A percentile compares a stretch with the other conserved stretches of the same genome.
Conservation (phyloP, 345 rosid genomes). For the rapeseed (Brassica napus) region DNA sequence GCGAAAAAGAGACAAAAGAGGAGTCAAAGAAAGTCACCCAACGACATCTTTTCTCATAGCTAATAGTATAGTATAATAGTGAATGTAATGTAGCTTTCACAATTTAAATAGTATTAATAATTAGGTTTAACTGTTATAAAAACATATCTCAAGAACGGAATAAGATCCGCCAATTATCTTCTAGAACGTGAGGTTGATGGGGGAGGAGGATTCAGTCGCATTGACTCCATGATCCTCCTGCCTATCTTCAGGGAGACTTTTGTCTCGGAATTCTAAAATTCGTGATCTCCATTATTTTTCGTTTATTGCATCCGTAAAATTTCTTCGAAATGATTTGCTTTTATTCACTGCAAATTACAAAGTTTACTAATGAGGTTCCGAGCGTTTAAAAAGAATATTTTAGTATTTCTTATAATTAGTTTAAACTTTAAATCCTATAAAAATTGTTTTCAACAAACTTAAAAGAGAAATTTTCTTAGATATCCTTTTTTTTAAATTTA, state of each 20-base stretch:
- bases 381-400: no score
- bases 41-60: slow-evolving; percentile 8
- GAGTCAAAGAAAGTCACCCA: slow-evolving; percentile 43
- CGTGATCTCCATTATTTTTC: slow-evolving; percentile 2
- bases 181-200: slow-evolving; percentile 21
- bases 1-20: slow-evolving; percentile 41
- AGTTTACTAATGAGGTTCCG: no score
- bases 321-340: background rate
- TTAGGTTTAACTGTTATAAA: slow-evolving; percentile 8
- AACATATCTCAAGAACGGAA: slow-evolving; percentile 1
- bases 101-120: background rate
- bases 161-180: slow-evolving; percentile 25
- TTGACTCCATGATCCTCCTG: slow-evolving; percentile 32
- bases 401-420: no score
- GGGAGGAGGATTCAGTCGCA: slow-evolving; percentile 20
- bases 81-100: background rate
- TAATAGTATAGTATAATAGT: slow-evolving; percentile 28
- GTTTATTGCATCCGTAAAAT: background rate
- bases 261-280: background rate
- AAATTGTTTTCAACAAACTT: no score
- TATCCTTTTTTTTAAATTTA: no score
- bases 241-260: slow-evolving; percentile 25
- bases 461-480: no score
- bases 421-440: no score
- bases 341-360: no score